Evolutionary conservation across 495 filamentous ascomycete genomes (phyloP).

Genomic region (Neurospora sp.): DNA sequence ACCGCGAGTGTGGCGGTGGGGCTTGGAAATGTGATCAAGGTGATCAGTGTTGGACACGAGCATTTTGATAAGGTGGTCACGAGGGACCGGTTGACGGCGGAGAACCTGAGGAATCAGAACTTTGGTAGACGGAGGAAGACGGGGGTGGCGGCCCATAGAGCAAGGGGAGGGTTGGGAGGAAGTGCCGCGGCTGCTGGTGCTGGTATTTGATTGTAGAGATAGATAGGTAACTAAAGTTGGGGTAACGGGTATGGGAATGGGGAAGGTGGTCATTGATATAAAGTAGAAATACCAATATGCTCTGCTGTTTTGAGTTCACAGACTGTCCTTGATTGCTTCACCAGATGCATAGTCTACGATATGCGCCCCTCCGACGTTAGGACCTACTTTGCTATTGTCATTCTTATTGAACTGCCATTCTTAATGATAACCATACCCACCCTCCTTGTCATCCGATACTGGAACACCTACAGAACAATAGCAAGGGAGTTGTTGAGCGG

Average conservation of each 20-base stretch:
- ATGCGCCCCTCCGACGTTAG: not conserved
- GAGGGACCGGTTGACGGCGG: conserved; percentile 17
- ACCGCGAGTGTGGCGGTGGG: conserved; percentile 51
- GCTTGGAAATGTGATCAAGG: conserved; percentile 57
- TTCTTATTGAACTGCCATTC: not conserved
- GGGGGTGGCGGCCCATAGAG: not conserved
- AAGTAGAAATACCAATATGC: not conserved
- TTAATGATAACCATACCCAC: not conserved
- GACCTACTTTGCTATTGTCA: not conserved
- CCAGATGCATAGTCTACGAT: not conserved
- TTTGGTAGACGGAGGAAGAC: conserved; percentile 23
- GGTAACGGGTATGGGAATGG: not conserved
- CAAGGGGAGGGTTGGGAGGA: not conserved
- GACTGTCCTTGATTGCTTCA: not conserved
- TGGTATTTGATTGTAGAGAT: not conserved
- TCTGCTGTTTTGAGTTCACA: not conserved
- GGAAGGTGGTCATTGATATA: not conserved
- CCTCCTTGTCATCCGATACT: not conserved
- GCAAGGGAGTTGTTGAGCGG: not conserved
- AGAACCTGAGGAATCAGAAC: conserved; percentile 19
- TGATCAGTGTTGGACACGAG: conserved; percentile 53
- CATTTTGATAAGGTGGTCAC: conserved; percentile 35
- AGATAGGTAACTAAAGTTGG: not conserved
- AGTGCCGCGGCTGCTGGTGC: not conserved
- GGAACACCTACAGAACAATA: not conserved